phyloP scores from a whole-genome alignment of 2,329 filamentous ascomycete species.

The Lasiodiplodia gonubiensis region DNA sequence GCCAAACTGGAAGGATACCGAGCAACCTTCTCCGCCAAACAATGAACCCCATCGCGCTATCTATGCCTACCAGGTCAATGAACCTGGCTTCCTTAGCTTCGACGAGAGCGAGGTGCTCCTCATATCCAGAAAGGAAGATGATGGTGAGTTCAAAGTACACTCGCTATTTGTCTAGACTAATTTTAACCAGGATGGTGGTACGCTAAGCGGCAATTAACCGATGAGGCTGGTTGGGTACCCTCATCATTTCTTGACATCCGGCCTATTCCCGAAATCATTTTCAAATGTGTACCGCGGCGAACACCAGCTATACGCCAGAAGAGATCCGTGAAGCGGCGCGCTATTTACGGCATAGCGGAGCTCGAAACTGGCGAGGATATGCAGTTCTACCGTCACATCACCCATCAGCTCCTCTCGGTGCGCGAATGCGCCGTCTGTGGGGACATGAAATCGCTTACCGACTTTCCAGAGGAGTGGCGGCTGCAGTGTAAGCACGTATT shows the following conservation, averaged over 20 bases:
- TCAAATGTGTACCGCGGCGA: neutral
- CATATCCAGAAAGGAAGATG: neutral
- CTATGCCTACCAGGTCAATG: neutral
- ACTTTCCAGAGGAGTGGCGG: neutral
- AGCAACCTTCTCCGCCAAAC: neutral
- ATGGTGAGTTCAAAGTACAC: neutral
- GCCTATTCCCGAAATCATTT: neutral
- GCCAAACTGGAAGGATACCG: neutral
- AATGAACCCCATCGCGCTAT: neutral
- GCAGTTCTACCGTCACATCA: neutral
- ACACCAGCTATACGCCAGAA: conserved; percentile 3
- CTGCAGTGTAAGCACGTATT: conserved; percentile 41
- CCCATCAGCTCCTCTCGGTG: neutral
- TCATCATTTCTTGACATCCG: neutral
- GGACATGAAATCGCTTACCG: neutral
- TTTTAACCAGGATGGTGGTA: conserved; percentile 12
- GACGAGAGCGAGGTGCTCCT: neutral
- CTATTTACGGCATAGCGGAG: neutral
- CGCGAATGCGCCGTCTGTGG: conserved; percentile 10
- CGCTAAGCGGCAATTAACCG: neutral
- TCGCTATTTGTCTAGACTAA: neutral
- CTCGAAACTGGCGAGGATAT: neutral
- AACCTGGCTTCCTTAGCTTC: neutral
- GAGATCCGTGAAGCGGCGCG: neutral
- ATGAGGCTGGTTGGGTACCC: conserved; percentile 12